Evolutionary conservation across 441 rosid genomes (phyloP), one percentile per base, ranked within the genome.

Genomic region (Gossypium schwendimanii): DNA sequence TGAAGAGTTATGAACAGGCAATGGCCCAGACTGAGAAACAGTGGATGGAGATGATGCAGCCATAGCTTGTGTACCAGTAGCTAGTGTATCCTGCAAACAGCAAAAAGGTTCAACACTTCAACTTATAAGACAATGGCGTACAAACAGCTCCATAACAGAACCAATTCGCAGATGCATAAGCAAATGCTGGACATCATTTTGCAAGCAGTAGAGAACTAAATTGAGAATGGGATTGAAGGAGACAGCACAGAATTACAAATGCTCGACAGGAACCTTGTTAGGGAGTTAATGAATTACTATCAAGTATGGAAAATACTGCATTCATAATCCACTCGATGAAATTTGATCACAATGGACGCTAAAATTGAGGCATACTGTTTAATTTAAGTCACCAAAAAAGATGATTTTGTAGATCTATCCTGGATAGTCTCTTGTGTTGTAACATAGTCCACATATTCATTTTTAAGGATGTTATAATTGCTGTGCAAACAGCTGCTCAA

Each of bases 21-120:
- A 77, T 67, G 81, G 76, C 70, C 71, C 84, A 60, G 88, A 57
- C 75, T 81, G 86, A 71, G 89, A 86, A 70, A 74, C 26, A 36
- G 77, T 69, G 59, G 83, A 66, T 52, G 76, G 68, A 59, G 82
- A 73, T 23, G 76, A 79, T 66, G 69, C 64, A 64, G 77, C 65
- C 80, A 66, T 77, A 68, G 78, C 73, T 77, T 18, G 77, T 18
- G 77, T 69, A 85, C 63, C 57, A 54, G 76, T 50, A 75, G 77
- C 33, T 39, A 75, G 77, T 62, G 80, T 41, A 77, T 77, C 81
- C 87, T 78, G 77, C 77, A 86, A 78, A 59, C 39, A 76, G 55
- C 50, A 28, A 36, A 79, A 62, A 67, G 58, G 15, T 39, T 39
- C 45, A 39, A 39, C 45, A 39, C 12, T 49, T 45, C 49, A 45